Base-by-base conservation (phyloP, 192 early-diverging fungal genomes). In the Dimargaris verticillata region DNA sequence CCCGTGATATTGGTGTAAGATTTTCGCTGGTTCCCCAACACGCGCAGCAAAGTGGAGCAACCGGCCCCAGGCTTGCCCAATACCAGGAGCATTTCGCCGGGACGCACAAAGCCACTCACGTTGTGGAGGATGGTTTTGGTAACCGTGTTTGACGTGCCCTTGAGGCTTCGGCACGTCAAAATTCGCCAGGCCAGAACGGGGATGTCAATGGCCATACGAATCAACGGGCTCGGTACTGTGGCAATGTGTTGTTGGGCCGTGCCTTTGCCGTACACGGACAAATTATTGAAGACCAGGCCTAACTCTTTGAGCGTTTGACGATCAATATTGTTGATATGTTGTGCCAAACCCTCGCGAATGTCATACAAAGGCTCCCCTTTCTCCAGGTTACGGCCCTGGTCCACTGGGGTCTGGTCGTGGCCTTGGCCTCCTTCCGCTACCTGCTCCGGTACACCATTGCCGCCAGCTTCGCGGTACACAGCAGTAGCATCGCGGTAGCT, bases 71-170 rank as follows among this genome's bases (percentile, higher is more conserved):
- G 83, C 17, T 79, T 70, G 5, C 84, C 83, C 28, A 89, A 73
- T 0, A 88, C 83, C 42, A 84, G 70, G 29, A 79, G 63, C 78
- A 80, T 78, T 68, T 92, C 86, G 25, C 89, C 87, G 22, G 83
- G 80, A 44, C 80, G 77, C 43, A 81, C 72, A 55, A 80, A 82
- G 18, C 89, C 89, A 18, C 69, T 78, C 55, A 83, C 64, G 14
- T 72, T 65, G 44, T 73, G 58, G 20, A 89, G 68, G 49, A 92
- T 84, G 24, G 61, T 72, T 47, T 53, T 73, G 60, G 24, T 65
- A 53, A 11, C 50, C 67, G 44, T 44, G 54, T 45, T 26, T 5
- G 14, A 33, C 41, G 48, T 25, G 15, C 42, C 42, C 13, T 15
- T 15, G 15, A 41, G 43, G n/a, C 41, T 18, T 11, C 41, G 57